Evolutionary conservation across 225 moss, liverwort and hornwort genomes (phyloP), one percentile per base, ranked within the genome.

Genomic region (Pseudisothecium myosuroides): DNA sequence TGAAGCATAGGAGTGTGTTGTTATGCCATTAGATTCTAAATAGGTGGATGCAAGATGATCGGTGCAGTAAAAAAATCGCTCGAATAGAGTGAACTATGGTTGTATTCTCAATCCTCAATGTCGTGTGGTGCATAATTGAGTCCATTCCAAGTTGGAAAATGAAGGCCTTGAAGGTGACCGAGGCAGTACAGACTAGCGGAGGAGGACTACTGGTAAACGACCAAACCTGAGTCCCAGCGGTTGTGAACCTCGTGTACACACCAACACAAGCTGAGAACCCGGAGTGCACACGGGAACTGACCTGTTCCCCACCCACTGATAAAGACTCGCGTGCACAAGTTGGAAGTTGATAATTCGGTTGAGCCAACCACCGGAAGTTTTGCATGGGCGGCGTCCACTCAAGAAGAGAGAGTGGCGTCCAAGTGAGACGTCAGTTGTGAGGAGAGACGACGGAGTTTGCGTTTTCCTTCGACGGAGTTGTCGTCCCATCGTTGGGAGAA

Each of bases 351-450:
- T 45, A 76, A 81, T 85, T 68, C 81, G 39, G 89, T 89, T 90
- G 90, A 62, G 87, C 89, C 85, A 74, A 90, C 89, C 82, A 92
- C 92, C 87, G 85, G 89, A 77, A 78, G 85, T 87, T 83, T 74
- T 91, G 86, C 92, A 64, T 45, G 88, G 69, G 86, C 90, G 84
- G 91, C 91, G 92, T 91, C 89, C 92, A 63, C 86, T 31, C 82
- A 88, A 88, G 85, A 85, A 83, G 80, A 72, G 85, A 79, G 39
- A 84, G 41, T 69, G 73, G 74, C 83, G 91, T 82, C 80, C 89
- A 65, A 80, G 87, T 23, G 87, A 91, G 90, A 92, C 93, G 89
- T 87, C 90, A 87, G 88, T 92, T 92, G 87, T 68, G 87, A 55
- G 61, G 78, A 85, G 87, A 79, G 89, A 83, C 92, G 91, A 92